Evolutionary conservation across 176 grass and related monocot genomes (phyloP).

Genomic region (Areca catechu): DNA sequence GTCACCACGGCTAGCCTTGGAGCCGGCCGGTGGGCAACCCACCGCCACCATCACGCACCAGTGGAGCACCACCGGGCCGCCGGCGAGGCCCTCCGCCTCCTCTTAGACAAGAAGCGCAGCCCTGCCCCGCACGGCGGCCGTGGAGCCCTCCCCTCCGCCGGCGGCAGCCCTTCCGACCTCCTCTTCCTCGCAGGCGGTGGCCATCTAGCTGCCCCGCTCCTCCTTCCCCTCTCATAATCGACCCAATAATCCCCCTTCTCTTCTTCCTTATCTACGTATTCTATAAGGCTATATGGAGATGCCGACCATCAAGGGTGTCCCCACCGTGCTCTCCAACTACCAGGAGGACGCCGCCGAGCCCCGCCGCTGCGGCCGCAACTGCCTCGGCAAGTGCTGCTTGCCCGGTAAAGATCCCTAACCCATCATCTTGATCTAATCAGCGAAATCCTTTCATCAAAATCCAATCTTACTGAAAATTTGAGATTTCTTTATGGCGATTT

Average conservation of each 20-base stretch:
- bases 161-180: slow-evolving; percentile 12
- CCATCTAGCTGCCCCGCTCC: too few relatives aligned
- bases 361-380: slow-evolving; percentile 4
- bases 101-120: slow-evolving; percentile 3
- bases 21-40: slow-evolving; percentile 1
- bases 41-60: not conserved
- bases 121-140: slow-evolving; percentile 2
- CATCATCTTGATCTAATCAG: not conserved
- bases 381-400: slow-evolving; percentile 16
- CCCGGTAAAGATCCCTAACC: not conserved
- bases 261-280: not conserved
- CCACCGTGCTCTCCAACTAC: slow-evolving; percentile 13
- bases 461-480: too few relatives aligned
- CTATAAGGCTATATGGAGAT: not conserved
- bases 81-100: not conserved
- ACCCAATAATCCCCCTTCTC: not conserved
- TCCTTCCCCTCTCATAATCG: too few relatives aligned
- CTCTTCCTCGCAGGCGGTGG: slow-evolving; percentile 7
- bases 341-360: slow-evolving; percentile 10
- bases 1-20: slow-evolving; percentile 5
- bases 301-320: not conserved
- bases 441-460: not conserved
- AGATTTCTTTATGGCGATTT: not conserved
- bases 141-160: slow-evolving; percentile 11
- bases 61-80: not conserved